A percentile compares a stretch with the other conserved stretches of the same genome.
phyloP scores from a whole-genome alignment of 768 basidiomycete genomes.

The Rubroboletus pulcherrimus region DNA sequence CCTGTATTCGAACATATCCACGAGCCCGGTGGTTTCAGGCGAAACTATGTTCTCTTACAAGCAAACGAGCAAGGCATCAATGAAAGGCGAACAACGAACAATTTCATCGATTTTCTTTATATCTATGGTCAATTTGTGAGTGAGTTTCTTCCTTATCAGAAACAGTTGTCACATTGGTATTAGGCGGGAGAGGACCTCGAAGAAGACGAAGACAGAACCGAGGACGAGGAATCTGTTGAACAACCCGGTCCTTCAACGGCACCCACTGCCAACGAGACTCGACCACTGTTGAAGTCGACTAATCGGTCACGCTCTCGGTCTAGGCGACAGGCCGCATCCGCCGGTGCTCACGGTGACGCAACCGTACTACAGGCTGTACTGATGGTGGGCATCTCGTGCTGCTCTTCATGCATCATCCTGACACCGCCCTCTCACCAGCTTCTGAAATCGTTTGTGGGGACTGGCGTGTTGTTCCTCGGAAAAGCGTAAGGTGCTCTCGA shows the following conservation, averaged over 20 bases:
- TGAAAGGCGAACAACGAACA: slow-evolving; percentile 64
- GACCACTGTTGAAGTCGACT: slow-evolving; percentile 49
- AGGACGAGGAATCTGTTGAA: slow-evolving; percentile 50
- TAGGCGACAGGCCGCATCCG: slow-evolving; percentile 51
- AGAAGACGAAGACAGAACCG: slow-evolving; percentile 71
- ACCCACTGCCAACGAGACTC: slow-evolving; percentile 39
- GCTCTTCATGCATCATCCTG: background rate
- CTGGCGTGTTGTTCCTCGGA: slow-evolving; percentile 92
- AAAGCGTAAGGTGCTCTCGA: slow-evolving; percentile 58
- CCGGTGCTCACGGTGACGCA: slow-evolving; percentile 76
- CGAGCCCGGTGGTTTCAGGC: slow-evolving; percentile 91
- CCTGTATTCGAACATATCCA: slow-evolving; percentile 91
- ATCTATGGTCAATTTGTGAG: slow-evolving; percentile 96
- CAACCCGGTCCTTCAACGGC: slow-evolving; percentile 14
- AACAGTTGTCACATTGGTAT: slow-evolving; percentile 2
- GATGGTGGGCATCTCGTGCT: slow-evolving; percentile 57
- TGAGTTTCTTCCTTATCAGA: slow-evolving; percentile 6
- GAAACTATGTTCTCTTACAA: slow-evolving; percentile 77
- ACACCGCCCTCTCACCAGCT: slow-evolving; percentile 44
- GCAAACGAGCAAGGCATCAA: slow-evolving; percentile 64
- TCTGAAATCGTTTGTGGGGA: slow-evolving; percentile 91
- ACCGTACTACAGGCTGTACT: slow-evolving; percentile 87
- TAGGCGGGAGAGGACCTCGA: slow-evolving; percentile 91
- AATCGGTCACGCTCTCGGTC: slow-evolving; percentile 48
- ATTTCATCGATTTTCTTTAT: slow-evolving; percentile 92